A percentile compares a stretch with the other conserved stretches of the same genome.
These are phyloP conservation scores for Trichoderma lentiforme DNA, from an alignment of 2,329 filamentous ascomycete genomes.

Conservation along the genomic window DNA sequence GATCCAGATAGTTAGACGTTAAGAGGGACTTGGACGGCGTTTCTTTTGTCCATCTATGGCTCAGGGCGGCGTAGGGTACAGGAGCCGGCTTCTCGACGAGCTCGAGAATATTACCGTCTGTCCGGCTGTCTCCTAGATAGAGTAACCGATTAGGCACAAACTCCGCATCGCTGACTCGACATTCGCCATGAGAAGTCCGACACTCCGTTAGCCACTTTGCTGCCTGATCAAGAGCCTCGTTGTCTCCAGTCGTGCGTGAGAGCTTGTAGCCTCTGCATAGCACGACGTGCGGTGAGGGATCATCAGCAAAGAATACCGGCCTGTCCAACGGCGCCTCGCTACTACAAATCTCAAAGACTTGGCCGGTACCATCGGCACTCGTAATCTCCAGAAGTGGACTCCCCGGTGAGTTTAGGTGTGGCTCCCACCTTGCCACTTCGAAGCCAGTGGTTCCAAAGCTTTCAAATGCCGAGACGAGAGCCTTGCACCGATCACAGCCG, in stretches of 20 bases:
- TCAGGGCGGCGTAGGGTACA: constrained; percentile 11
- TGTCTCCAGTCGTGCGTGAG: neutral
- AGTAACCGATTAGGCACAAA: constrained; percentile 16
- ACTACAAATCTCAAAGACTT: constrained; percentile 10
- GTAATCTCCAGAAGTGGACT: neutral
- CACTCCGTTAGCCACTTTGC: constrained; percentile 4
- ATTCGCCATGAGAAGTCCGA: neutral
- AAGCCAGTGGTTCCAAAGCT: neutral
- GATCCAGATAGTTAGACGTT: neutral
- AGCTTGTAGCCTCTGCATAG: neutral
- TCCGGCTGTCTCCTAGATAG: neutral
- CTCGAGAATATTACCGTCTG: neutral
- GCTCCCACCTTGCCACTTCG: neutral
- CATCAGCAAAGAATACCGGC: neutral
- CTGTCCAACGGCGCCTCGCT: neutral
- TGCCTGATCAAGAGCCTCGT: neutral
- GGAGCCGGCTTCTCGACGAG: constrained; percentile 1
- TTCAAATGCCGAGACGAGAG: neutral
- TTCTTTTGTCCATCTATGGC: constrained; percentile 16
- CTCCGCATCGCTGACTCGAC: neutral
- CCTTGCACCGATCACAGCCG: constrained; percentile 6
- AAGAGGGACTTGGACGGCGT: constrained; percentile 5
- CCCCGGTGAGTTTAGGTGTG: neutral
- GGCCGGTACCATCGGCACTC: neutral
- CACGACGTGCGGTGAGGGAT: neutral